Evolutionary conservation across 768 basidiomycete species (phyloP).

Genomic region (Leucogyrophana mollusca): DNA sequence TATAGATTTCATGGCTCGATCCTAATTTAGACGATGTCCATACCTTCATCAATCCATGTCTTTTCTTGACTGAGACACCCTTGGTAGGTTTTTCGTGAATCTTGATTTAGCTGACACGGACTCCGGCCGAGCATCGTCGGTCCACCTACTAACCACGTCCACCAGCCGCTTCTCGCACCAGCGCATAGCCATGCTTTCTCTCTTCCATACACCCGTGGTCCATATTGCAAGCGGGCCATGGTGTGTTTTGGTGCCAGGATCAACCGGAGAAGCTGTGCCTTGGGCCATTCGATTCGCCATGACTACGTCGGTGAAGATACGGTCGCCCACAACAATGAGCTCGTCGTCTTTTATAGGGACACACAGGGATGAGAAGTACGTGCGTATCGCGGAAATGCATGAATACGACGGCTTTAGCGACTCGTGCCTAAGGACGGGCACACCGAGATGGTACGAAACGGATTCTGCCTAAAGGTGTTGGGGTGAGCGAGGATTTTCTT

Average conservation of each 20-base stretch:
- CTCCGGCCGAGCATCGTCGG: too few relatives aligned
- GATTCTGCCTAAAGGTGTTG: slow-evolving; percentile 71
- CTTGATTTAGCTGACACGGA: too few relatives aligned
- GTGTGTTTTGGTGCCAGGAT: slow-evolving; percentile 4
- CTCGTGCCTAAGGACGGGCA: slow-evolving; percentile 79
- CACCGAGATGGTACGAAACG: slow-evolving; percentile 71
- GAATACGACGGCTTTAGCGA: slow-evolving; percentile 78
- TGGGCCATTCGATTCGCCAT: slow-evolving; percentile 73
- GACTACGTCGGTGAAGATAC: slow-evolving; percentile 89
- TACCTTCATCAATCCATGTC: too few relatives aligned
- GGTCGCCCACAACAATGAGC: slow-evolving; percentile 86
- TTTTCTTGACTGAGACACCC: too few relatives aligned
- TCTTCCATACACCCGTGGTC: slow-evolving; percentile 71
- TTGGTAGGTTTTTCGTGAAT: too few relatives aligned
- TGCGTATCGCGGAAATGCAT: slow-evolving; percentile 68
- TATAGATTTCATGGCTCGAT: too few relatives aligned
- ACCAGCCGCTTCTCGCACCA: slow-evolving; percentile 57
- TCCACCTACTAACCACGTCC: too few relatives aligned
- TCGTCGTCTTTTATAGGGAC: slow-evolving; percentile 59
- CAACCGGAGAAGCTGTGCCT: slow-evolving; percentile 7
- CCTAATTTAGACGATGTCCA: too few relatives aligned
- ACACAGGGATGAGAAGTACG: slow-evolving; percentile 68
- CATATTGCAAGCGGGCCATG: slow-evolving; percentile 65
- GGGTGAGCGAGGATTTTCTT: not conserved
- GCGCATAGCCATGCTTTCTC: slow-evolving; percentile 61